phyloP scores from a whole-genome alignment of 805 yeast genomes.

The Hemisphaericaspora nanyangensis region DNA sequence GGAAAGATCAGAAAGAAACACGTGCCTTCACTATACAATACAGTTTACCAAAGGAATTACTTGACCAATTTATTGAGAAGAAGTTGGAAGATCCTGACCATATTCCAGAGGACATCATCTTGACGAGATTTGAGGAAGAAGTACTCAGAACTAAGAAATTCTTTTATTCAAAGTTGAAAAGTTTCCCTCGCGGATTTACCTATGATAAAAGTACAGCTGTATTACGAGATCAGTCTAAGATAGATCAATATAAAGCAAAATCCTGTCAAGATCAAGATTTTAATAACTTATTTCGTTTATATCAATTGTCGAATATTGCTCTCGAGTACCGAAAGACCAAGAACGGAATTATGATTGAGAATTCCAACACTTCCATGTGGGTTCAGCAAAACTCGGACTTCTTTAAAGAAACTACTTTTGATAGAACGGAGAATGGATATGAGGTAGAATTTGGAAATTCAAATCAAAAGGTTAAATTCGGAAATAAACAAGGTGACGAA shows the following conservation, averaged over 20 bases:
- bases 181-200: slow-evolving; percentile 43
- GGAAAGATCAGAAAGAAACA: slow-evolving; percentile 35
- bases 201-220: slow-evolving; percentile 60
- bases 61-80: slow-evolving; percentile 17
- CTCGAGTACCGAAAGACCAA: background rate
- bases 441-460: slow-evolving; percentile 13
- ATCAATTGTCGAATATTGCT: slow-evolving; percentile 19
- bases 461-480: slow-evolving; percentile 11
- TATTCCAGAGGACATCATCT: slow-evolving; percentile 4
- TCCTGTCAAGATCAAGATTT: slow-evolving; percentile 16
- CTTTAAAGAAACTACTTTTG: slow-evolving; percentile 2
- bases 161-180: slow-evolving; percentile 20
- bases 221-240: slow-evolving; percentile 25
- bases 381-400: too few relatives aligned
- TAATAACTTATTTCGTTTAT: slow-evolving; percentile 24
- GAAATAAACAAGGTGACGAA: slow-evolving; percentile 14
- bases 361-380: too few relatives aligned
- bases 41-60: slow-evolving; percentile 13
- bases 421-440: slow-evolving; percentile 12
- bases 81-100: slow-evolving; percentile 4
- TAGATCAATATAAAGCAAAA: slow-evolving; percentile 8
- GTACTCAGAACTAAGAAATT: slow-evolving; percentile 17
- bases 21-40: slow-evolving; percentile 42
- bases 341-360: too few relatives aligned
- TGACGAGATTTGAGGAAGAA: slow-evolving; percentile 11